phyloP scores from a whole-genome alignment of 2,329 filamentous ascomycete genomes.

The Trichoderma cornu-damae region DNA sequence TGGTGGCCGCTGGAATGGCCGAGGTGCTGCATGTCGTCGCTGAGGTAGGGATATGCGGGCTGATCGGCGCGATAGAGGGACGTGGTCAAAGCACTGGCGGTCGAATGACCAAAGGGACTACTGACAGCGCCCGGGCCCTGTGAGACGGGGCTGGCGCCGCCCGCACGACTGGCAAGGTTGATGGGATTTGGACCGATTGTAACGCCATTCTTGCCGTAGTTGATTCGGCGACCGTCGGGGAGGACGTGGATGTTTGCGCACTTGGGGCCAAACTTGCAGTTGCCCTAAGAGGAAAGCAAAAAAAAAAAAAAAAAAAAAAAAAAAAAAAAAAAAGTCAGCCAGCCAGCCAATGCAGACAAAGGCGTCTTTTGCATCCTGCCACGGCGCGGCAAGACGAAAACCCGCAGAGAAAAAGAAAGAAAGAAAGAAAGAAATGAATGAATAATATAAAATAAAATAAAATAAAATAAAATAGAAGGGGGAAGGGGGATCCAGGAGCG shows the following conservation, averaged over 20 bases:
- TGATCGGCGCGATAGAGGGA: constrained; percentile 44
- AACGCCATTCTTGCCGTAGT: constrained; percentile 67
- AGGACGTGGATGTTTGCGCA: constrained; percentile 96
- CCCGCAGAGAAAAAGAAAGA: background rate
- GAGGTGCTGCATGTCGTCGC: constrained; percentile 35
- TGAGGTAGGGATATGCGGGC: constrained; percentile 34
- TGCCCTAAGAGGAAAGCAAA: constrained; percentile 56
- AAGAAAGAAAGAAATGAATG: background rate
- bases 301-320: constrained; percentile 1
- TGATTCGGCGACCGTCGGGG: constrained; percentile 87
- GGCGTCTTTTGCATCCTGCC: background rate
- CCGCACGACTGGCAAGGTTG: constrained; percentile 58
- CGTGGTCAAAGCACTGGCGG: constrained; percentile 62
- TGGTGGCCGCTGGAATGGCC: constrained; percentile 31
- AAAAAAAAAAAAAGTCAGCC: constrained; percentile 8
- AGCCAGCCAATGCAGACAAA: background rate
- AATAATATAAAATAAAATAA: background rate
- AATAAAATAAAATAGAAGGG: background rate
- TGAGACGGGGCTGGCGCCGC: constrained; percentile 42
- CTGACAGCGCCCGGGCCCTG: constrained; percentile 37
- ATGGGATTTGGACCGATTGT: constrained; percentile 55
- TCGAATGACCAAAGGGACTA: constrained; percentile 49
- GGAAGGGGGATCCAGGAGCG: background rate
- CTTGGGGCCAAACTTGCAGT: constrained; percentile 98
- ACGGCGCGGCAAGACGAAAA: background rate